phyloP scores from a whole-genome alignment of 495 filamentous ascomycete genomes.

The Cercophora sp. region DNA sequence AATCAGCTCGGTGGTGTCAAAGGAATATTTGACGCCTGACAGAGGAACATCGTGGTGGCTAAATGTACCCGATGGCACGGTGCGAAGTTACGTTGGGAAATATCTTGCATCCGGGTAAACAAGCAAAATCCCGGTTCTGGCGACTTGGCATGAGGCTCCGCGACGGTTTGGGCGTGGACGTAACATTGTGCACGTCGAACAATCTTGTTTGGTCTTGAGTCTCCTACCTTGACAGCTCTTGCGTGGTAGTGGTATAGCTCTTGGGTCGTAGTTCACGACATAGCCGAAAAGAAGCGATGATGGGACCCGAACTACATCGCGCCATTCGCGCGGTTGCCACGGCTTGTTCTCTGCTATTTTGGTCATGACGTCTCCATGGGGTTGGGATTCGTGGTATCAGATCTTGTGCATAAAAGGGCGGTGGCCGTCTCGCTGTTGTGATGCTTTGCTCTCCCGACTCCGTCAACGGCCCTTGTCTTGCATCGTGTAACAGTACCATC shows the following conservation, averaged over 20 bases:
- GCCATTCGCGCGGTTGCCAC: not conserved
- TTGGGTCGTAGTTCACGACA: not conserved
- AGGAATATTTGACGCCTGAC: too few relatives aligned
- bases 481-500: not conserved
- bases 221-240: not conserved
- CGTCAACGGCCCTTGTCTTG: not conserved
- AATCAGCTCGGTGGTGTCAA: too few relatives aligned
- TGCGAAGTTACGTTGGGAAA: too few relatives aligned
- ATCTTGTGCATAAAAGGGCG: not conserved
- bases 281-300: not conserved
- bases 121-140: not conserved
- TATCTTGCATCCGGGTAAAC: conserved; percentile 4
- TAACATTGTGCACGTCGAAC: conserved; percentile 1
- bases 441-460: not conserved
- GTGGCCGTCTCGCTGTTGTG: too few relatives aligned
- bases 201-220: not conserved
- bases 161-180: conserved; percentile 1
- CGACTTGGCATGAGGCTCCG: conserved; percentile 7
- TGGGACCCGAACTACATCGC: too few relatives aligned
- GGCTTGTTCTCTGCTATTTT: not conserved
- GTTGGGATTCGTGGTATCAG: not conserved
- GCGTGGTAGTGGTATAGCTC: not conserved
- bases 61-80: too few relatives aligned
- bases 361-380: not conserved
- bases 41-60: too few relatives aligned